A percentile compares a stretch with the other conserved stretches of the same genome.
Evolutionary conservation across 75 land plant genomes (phyloP).

Genomic region (Cryptomeria japonica): DNA sequence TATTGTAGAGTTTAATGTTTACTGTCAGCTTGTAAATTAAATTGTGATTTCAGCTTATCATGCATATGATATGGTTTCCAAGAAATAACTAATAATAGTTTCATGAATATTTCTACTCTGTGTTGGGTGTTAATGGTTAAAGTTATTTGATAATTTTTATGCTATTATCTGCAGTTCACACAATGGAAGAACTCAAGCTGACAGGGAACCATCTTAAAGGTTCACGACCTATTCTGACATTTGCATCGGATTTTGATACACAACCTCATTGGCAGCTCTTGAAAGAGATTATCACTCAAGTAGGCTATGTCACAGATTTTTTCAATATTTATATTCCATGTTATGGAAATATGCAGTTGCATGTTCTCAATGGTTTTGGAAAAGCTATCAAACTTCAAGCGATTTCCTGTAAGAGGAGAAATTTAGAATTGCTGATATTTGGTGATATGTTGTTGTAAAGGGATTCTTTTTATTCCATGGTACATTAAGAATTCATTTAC

Average conservation of each 20-base stretch:
- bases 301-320: slow-evolving; percentile 13
- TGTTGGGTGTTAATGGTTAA: not conserved
- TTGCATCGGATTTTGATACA: slow-evolving; percentile 76
- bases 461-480: not conserved
- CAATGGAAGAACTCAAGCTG: slow-evolving; percentile 96
- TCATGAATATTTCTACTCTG: not conserved
- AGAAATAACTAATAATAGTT: not conserved
- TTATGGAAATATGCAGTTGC: not conserved
- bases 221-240: slow-evolving; percentile 86
- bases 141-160: not conserved
- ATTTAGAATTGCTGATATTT: not conserved
- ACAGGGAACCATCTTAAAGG: slow-evolving; percentile 98
- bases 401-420: not conserved
- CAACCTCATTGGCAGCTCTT: slow-evolving; percentile 87
- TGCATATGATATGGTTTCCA: not conserved
- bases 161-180: slow-evolving; percentile 71
- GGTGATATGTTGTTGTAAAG: not conserved
- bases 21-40: not conserved
- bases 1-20: not conserved
- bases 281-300: slow-evolving; percentile 89
- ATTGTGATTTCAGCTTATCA: not conserved
- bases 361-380: not conserved
- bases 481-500: not conserved
- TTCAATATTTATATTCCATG: not conserved
- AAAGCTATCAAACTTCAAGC: not conserved